These are phyloP conservation scores for Gnomoniopsis smithogilvyi DNA, from an alignment of 2,329 filamentous ascomycete genomes.

Conservation along the genomic window DNA sequence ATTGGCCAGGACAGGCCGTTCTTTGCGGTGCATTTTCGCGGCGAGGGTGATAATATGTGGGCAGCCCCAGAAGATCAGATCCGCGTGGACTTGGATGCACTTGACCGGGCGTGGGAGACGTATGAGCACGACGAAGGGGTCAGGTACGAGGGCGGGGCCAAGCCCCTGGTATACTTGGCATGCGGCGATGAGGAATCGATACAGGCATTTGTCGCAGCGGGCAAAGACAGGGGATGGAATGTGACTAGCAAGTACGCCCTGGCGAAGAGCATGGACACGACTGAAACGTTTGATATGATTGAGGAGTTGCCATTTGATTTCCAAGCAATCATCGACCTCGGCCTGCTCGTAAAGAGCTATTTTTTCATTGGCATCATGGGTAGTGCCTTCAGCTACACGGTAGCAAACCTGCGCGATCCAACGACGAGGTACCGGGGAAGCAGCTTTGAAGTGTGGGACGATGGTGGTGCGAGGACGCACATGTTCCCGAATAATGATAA, in stretches of 20 bases:
- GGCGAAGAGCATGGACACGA: constrained; percentile 16
- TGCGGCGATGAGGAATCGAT: constrained; percentile 30
- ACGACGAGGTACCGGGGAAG: constrained; percentile 33
- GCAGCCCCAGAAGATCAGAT: constrained; percentile 29
- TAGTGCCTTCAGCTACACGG: constrained; percentile 30
- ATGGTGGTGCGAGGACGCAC: constrained; percentile 29
- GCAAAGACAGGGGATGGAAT: constrained; percentile 28
- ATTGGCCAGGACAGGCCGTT: constrained; percentile 22
- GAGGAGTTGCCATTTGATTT: constrained; percentile 31
- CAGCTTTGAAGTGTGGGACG: constrained; percentile 25
- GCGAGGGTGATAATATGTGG: constrained; percentile 34
- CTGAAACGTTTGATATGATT: constrained; percentile 21
- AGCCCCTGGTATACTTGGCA: constrained; percentile 31
- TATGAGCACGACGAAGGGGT: constrained; percentile 14
- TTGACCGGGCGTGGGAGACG: constrained; percentile 29
- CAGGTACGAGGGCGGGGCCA: constrained; percentile 1
- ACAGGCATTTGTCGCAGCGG: constrained; percentile 26
- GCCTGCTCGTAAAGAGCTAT: constrained; percentile 27
- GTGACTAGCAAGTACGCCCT: constrained; percentile 32
- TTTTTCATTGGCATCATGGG: constrained; percentile 33
- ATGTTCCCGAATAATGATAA: constrained; percentile 31
- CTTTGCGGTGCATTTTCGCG: constrained; percentile 33
- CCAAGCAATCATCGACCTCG: constrained; percentile 32
- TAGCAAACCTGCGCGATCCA: constrained; percentile 30
- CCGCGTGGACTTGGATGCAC: constrained; percentile 28